Conservation (phyloP, 2,329 filamentous ascomycete genomes). For the Venturiaceae sp. region DNA sequence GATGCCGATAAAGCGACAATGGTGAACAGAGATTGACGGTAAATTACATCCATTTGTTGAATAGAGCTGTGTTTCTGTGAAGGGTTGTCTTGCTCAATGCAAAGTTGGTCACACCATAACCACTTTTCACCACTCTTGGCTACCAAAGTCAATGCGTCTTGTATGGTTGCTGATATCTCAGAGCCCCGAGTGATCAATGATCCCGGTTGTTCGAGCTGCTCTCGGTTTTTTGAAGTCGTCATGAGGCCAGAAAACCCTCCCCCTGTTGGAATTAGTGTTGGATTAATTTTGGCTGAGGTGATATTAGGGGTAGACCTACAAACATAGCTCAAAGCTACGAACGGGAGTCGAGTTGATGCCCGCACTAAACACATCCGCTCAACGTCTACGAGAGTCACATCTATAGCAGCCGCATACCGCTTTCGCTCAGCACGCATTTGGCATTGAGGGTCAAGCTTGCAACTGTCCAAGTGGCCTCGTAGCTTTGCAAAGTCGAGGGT, state of each 20-base stretch:
- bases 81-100: constrained; percentile 5
- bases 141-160: not conserved
- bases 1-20: not conserved
- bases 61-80: constrained; percentile 1
- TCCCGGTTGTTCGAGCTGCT: not conserved
- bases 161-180: not conserved
- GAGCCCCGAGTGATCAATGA: not conserved
- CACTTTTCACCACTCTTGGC: not conserved
- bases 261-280: not conserved
- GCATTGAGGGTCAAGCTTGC: not conserved
- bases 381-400: not conserved
- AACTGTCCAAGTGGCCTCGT: not conserved
- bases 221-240: not conserved
- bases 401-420: not conserved
- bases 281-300: not conserved
- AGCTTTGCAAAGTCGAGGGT: not conserved
- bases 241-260: not conserved
- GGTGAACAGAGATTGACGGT: not conserved
- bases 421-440: not conserved
- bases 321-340: not conserved
- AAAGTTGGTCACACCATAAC: constrained; percentile 7
- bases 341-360: not conserved
- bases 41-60: constrained; percentile 5
- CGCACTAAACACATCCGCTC: not conserved
- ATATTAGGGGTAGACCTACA: not conserved